Evolutionary conservation across 2,329 filamentous ascomycete species (phyloP), one percentile per base, ranked within the genome.

Genomic region (Ceratocystis cubensis): DNA sequence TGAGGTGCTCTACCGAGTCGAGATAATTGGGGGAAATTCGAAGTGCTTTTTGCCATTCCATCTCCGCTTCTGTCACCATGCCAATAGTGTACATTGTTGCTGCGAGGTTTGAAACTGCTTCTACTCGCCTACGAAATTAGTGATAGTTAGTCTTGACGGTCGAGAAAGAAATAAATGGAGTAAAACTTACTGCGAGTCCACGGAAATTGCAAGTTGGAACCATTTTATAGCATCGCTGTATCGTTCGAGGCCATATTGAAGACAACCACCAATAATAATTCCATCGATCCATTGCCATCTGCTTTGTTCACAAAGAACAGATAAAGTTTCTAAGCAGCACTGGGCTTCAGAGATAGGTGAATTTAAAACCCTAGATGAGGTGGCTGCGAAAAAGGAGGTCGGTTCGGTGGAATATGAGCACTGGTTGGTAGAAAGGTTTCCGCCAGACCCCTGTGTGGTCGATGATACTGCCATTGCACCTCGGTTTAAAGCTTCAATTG

Each of bases 1-100:
- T 89, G 1, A 99, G 82, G 77, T 97, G 92, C 74, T 99, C 94
- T 2, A 94, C 91, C 6, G 94, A 92, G 76, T 99, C 94, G 67
- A 99, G 88, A 75, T 96, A 95, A 73, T 86, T 88, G 0, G 94
- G 94, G 7, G 89, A 86, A 67, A 89, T 78, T 72, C 86, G 88
- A 30, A 97, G 85, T n/a, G 91, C 91, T 69, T 83, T 84, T 70
- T 88, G 80, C 94, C 94, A 99, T 72, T 91, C 83, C 67, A 85
- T 82, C 73, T 96, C 88, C 5, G 94, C 94, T 72, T 97, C 93
- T 61, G 88, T 82, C 67, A 88, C 88, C 68, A 88, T 86, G 69
- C 90, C 86, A 8, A 97, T 81, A 67, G 91, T 91, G 70, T 96
- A 86, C 28, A 96, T 79, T 0, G 93, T 91, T 25, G 93, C 93